Evolutionary conservation across 805 yeast genomes (phyloP).

Genomic region (Saccharomyces kudriavzevii): DNA sequence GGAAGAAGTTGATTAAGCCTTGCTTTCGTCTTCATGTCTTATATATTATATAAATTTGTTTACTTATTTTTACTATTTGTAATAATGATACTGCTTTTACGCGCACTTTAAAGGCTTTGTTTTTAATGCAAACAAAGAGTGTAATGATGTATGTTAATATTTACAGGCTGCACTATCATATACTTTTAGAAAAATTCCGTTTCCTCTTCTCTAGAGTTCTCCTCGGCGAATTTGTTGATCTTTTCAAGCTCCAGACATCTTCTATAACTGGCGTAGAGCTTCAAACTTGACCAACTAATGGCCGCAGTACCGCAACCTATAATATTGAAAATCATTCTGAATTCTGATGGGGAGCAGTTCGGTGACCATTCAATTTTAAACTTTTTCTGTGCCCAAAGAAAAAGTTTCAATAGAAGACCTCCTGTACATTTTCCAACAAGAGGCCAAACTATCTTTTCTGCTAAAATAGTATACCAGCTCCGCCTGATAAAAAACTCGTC

Average conservation of each 20-base stretch:
- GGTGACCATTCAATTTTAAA: constrained; percentile 4
- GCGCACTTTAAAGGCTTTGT: background rate
- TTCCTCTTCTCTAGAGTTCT: background rate
- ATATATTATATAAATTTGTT: background rate
- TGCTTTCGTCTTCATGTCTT: background rate
- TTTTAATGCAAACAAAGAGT: background rate
- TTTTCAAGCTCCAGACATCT: constrained; percentile 17
- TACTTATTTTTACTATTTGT: background rate
- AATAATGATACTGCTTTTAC: background rate
- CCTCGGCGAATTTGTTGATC: constrained; percentile 6
- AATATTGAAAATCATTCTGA: constrained; percentile 19
- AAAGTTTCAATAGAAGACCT: constrained; percentile 4
- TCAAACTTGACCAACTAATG: constrained; percentile 10
- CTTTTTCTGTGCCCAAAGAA: constrained; percentile 6
- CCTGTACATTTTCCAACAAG: constrained; percentile 12
- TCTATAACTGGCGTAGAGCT: constrained; percentile 11
- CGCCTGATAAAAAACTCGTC: background rate
- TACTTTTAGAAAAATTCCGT: background rate
- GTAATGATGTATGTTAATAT: too few relatives aligned
- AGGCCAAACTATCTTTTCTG: constrained; percentile 16
- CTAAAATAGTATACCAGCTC: background rate
- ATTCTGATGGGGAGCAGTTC: constrained; percentile 15
- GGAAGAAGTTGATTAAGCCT: constrained; percentile 93
- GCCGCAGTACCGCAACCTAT: constrained; percentile 20
- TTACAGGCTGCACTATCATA: too few relatives aligned